Conservation (phyloP, 331 rosid genomes). For the Pyracantha coccinea region DNA sequence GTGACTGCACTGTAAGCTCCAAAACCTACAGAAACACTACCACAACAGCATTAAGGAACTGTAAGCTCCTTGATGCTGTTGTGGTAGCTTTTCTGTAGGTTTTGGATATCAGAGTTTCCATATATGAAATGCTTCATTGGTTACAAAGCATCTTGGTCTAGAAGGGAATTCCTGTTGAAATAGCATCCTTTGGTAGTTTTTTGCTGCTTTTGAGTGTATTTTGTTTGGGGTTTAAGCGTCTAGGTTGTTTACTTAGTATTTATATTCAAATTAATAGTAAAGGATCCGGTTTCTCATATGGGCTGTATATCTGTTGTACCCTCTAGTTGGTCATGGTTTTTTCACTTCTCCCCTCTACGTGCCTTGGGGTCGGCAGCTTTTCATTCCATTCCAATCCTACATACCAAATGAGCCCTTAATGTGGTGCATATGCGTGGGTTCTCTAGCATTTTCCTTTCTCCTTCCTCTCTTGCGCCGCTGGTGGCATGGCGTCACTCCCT, state of each 20-base stretch:
- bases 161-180: neutral
- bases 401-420: neutral
- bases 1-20: neutral
- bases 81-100: neutral
- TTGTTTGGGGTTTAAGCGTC: neutral
- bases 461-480: neutral
- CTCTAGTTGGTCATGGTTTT: too few relatives aligned
- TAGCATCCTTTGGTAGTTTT: neutral
- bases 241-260: neutral
- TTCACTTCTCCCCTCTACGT: neutral
- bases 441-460: neutral
- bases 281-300: neutral
- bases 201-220: neutral
- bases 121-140: neutral
- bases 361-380: too few relatives aligned
- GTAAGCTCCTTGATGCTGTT: neutral
- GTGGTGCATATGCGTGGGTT: neutral
- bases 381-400: neutral
- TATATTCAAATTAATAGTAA: neutral
- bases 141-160: neutral
- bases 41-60: neutral
- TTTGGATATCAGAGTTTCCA: neutral
- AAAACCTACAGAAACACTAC: neutral
- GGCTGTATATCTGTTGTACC: neutral
- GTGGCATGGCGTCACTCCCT: neutral